These are phyloP conservation scores for Sarocladiaceae sp. DNA, from an alignment of 2,329 filamentous ascomycete species.

Conservation along the genomic window DNA sequence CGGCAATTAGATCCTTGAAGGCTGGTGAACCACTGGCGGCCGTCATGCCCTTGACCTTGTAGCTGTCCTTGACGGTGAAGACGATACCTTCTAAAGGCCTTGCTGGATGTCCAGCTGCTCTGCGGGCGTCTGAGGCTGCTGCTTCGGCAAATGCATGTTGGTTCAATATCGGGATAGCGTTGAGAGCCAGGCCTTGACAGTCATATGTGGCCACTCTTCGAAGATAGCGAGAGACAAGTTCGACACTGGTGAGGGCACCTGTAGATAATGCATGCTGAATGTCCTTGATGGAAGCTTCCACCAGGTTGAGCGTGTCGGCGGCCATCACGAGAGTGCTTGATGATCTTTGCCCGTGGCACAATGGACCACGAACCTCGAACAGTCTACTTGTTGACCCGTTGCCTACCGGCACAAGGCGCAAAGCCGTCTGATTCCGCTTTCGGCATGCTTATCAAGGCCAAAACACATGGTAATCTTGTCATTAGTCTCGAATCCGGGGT, in stretches of 20 bases:
- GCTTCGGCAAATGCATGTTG: constrained; percentile 21
- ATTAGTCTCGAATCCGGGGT: too few relatives aligned
- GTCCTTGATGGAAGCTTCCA: constrained; percentile 21
- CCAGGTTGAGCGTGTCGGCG: constrained; percentile 13
- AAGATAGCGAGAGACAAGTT: constrained; percentile 22
- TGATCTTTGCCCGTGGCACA: too few relatives aligned
- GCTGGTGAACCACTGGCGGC: constrained; percentile 52
- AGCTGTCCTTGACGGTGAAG: constrained; percentile 54
- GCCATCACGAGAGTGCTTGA: neutral
- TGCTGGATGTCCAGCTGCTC: constrained; percentile 12
- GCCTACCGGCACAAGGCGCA: too few relatives aligned
- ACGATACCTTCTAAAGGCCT: constrained; percentile 49
- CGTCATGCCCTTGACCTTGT: constrained; percentile 48
- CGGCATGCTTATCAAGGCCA: too few relatives aligned
- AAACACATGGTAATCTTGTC: too few relatives aligned
- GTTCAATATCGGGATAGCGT: constrained; percentile 24
- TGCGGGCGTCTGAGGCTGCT: constrained; percentile 21
- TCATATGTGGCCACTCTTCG: constrained; percentile 22
- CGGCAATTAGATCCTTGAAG: constrained; percentile 43
- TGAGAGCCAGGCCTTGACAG: constrained; percentile 18
- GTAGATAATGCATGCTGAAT: constrained; percentile 17
- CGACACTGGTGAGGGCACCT: constrained; percentile 18
- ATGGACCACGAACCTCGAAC: too few relatives aligned
- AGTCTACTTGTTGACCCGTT: too few relatives aligned
- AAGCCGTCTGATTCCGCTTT: too few relatives aligned